These are phyloP conservation scores for Kodamaea ohmeri DNA, from an alignment of 1,139 yeast genomes.

Conservation along the genomic window DNA sequence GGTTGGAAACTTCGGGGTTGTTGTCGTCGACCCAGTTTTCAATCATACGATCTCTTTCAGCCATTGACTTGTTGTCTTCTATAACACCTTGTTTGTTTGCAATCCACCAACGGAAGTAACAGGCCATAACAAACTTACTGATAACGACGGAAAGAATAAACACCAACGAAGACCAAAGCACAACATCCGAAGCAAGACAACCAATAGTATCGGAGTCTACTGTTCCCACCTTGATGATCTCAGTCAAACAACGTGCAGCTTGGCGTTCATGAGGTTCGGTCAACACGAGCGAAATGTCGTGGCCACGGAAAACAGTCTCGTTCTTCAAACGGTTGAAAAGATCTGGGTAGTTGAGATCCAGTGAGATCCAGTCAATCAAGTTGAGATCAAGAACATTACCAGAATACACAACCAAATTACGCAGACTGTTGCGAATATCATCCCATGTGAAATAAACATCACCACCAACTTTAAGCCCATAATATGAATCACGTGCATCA, in stretches of 20 bases:
- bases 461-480: slow-evolving; percentile 58
- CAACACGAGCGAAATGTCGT: slow-evolving; percentile 76
- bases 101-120: slow-evolving; percentile 83
- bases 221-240: slow-evolving; percentile 82
- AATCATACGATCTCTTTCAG: slow-evolving; percentile 54
- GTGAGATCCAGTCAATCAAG: slow-evolving; percentile 73
- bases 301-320: slow-evolving; percentile 61
- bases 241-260: slow-evolving; percentile 81
- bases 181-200: slow-evolving; percentile 89
- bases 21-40: slow-evolving; percentile 75
- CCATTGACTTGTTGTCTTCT: slow-evolving; percentile 49
- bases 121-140: slow-evolving; percentile 76
- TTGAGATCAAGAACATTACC: slow-evolving; percentile 85
- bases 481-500: slow-evolving; percentile 66
- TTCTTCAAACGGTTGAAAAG: slow-evolving; percentile 62
- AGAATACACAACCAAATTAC: slow-evolving; percentile 81
- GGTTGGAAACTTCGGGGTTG: slow-evolving; percentile 43
- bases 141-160: slow-evolving; percentile 80
- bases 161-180: slow-evolving; percentile 73
- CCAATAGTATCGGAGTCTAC: slow-evolving; percentile 90
- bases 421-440: slow-evolving; percentile 64
- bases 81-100: slow-evolving; percentile 81
- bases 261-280: slow-evolving; percentile 66
- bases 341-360: slow-evolving; percentile 59
- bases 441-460: slow-evolving; percentile 92